Evolutionary conservation across 108 stramenopile species (phyloP).

Genomic region (Nitzschia sp.): DNA sequence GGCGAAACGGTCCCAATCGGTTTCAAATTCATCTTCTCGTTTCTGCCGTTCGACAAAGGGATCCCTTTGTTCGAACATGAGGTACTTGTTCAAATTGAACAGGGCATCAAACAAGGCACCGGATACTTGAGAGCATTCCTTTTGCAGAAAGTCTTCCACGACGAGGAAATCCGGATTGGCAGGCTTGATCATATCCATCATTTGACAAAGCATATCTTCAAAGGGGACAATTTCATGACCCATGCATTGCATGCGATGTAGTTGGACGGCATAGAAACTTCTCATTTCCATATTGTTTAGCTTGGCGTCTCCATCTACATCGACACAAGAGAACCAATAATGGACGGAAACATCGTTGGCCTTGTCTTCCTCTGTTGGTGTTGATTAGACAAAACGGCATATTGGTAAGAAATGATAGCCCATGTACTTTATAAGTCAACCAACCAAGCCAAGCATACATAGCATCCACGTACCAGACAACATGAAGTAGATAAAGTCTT

Average conservation of each 20-base stretch:
- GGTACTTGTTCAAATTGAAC: conserved; percentile 98
- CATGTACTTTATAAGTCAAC: no score
- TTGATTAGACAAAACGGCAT: no score
- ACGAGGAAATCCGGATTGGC: conserved; percentile 50
- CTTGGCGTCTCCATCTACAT: conserved; percentile 95
- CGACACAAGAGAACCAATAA: conserved; percentile 97
- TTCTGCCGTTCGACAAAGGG: conserved; percentile 90
- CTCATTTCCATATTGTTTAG: conserved; percentile 96
- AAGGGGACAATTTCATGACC: conserved; percentile 96
- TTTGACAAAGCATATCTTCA: conserved; percentile 97
- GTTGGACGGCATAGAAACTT: conserved; percentile 87
- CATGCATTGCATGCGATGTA: conserved; percentile 95
- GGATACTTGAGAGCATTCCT: conserved; percentile 82
- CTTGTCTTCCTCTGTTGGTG: conserved; percentile 89
- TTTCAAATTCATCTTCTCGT: conserved; percentile 93
- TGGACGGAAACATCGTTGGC: conserved; percentile 86
- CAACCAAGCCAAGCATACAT: no score
- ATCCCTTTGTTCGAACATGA: conserved; percentile 95
- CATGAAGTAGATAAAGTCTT: conserved; percentile 99
- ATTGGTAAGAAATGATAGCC: no score
- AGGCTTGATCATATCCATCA: conserved; percentile 98
- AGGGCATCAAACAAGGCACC: conserved; percentile 96
- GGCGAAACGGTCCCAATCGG: conserved; percentile 98
- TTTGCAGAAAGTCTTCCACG: conserved; percentile 87
- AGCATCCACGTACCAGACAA: conserved; percentile 47